Conservation (phyloP, 352 stramenopile genomes). For the Pythium dissotocum region DNA sequence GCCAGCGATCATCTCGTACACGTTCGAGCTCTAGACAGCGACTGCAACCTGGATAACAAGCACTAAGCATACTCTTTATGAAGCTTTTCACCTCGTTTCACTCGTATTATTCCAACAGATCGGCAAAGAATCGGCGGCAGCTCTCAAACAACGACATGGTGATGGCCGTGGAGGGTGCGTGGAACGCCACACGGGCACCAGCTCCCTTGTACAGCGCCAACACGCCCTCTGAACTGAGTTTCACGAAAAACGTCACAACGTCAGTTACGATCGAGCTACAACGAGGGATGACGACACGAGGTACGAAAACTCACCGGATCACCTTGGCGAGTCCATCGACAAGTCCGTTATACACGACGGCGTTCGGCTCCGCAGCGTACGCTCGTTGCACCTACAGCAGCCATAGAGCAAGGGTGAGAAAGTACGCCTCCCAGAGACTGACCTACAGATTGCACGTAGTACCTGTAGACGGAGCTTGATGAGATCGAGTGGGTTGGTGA, state of each 20-base stretch:
- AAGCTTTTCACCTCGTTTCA: too few species aligned
- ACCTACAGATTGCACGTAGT: neutral
- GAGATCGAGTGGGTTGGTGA: constrained; percentile 98
- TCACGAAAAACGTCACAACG: constrained; percentile 9
- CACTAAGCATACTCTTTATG: too few species aligned
- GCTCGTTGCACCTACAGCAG: constrained; percentile 43
- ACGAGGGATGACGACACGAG: neutral
- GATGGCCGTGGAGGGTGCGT: constrained; percentile 95
- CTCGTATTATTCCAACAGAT: constrained; percentile 24
- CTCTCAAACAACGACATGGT: constrained; percentile 97
- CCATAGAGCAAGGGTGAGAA: neutral
- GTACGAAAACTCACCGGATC: constrained; percentile 40
- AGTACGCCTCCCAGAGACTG: neutral
- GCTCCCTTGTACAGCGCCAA: constrained; percentile 94
- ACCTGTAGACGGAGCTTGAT: constrained; percentile 97
- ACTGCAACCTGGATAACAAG: too few species aligned
- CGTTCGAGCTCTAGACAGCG: constrained; percentile 53
- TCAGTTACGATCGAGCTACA: neutral
- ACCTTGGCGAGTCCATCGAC: constrained; percentile 88
- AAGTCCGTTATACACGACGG: constrained; percentile 59
- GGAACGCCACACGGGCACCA: constrained; percentile 93
- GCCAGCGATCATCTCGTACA: constrained; percentile 65
- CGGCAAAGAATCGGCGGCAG: constrained; percentile 61
- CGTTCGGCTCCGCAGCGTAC: constrained; percentile 36
- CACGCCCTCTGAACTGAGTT: constrained; percentile 82